A percentile compares a stretch with the other conserved stretches of the same genome.
phyloP scores from a whole-genome alignment of 2,329 filamentous ascomycete genomes.

The Apiospora saccharicola region DNA sequence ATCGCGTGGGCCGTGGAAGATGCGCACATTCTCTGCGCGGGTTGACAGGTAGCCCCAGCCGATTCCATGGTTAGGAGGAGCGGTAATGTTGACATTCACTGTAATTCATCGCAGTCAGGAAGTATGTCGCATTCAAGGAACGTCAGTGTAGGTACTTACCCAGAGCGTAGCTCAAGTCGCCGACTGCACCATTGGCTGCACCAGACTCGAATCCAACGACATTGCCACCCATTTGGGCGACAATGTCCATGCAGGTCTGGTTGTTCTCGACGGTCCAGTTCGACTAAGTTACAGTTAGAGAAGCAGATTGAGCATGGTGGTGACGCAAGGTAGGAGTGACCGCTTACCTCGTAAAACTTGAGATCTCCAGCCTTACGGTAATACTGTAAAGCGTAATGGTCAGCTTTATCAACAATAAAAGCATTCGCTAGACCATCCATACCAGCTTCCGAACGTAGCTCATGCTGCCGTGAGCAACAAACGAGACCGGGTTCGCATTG shows the following conservation, averaged over 20 bases:
- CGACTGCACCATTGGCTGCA: neutral
- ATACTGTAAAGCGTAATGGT: neutral
- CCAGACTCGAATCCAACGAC: slow-evolving; percentile 16
- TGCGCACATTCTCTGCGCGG: slow-evolving; percentile 21
- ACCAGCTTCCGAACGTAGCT: slow-evolving; percentile 9
- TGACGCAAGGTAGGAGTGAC: neutral
- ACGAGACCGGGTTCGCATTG: slow-evolving; percentile 5
- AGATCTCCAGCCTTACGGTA: neutral
- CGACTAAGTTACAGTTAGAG: slow-evolving; percentile 10
- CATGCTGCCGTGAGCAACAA: slow-evolving; percentile 17
- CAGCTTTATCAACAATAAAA: neutral
- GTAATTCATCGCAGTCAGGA: neutral
- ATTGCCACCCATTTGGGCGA: slow-evolving; percentile 26
- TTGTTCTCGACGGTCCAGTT: slow-evolving; percentile 28
- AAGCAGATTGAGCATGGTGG: neutral
- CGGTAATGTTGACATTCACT: neutral
- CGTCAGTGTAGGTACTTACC: neutral
- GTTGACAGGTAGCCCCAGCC: slow-evolving; percentile 27
- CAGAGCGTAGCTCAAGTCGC: slow-evolving; percentile 7
- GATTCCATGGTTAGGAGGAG: neutral
- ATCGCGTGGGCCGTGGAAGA: slow-evolving; percentile 23
- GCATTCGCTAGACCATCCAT: neutral
- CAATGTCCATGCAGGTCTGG: slow-evolving; percentile 26
- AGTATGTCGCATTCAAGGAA: neutral
- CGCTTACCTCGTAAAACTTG: neutral